phyloP scores from a whole-genome alignment of 306 rosid genomes.

The Acmispon strigosus region DNA sequence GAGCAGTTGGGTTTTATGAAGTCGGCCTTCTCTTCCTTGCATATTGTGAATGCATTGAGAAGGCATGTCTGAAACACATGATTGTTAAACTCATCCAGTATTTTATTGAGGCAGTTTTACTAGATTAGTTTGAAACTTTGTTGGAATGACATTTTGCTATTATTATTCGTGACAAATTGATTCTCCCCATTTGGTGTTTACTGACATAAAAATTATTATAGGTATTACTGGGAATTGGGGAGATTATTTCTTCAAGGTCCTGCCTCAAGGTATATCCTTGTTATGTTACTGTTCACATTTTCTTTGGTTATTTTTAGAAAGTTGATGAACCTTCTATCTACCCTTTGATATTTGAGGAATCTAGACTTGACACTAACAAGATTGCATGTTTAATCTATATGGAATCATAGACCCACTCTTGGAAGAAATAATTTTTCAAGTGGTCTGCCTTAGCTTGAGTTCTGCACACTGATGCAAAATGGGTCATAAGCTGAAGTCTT shows the following conservation, averaged over 20 bases:
- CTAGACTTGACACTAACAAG: background rate
- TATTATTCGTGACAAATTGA: background rate
- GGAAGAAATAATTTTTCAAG: background rate
- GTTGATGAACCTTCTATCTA: background rate
- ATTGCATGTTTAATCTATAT: background rate
- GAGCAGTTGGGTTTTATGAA: background rate
- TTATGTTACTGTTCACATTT: slow-evolving; percentile 1
- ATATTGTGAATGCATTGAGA: background rate
- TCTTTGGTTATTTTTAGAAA: background rate
- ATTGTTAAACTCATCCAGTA: background rate
- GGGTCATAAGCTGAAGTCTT: slow-evolving; percentile 6
- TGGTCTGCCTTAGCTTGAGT: background rate
- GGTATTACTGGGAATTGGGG: slow-evolving; percentile 90
- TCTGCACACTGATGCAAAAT: slow-evolving; percentile 9
- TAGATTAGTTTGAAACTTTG: background rate
- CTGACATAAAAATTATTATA: slow-evolving; percentile 22
- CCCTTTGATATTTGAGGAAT: background rate
- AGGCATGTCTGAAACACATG: background rate
- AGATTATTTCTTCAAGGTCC: slow-evolving; percentile 78
- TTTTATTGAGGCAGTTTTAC: slow-evolving; percentile 1
- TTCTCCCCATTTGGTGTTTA: slow-evolving; percentile 1
- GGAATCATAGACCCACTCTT: background rate
- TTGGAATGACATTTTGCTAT: background rate
- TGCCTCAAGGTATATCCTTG: slow-evolving; percentile 67
- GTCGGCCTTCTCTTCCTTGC: background rate